Base-by-base conservation (phyloP, 2,329 filamentous ascomycete species). In the Bipolaris zeicola region DNA sequence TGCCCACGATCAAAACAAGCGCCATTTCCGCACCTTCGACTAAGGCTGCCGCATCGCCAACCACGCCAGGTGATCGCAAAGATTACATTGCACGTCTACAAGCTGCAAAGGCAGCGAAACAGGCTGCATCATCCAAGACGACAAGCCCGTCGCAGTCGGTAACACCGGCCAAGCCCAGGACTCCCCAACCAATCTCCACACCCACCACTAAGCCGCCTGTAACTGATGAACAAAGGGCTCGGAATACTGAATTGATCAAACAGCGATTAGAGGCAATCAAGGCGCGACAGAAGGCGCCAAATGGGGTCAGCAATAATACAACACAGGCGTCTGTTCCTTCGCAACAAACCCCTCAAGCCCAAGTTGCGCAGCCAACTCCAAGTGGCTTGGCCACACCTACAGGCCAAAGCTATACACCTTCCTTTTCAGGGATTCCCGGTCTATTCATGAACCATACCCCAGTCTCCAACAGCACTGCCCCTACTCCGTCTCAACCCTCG, bases 41-140 rank as follows among this genome's bases (percentile, higher is more conserved):
- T 14, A 67, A 63, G 61, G 36, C 61, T 22, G 53, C 43, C 24
- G 58, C 54, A 20, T 66, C 65, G 31, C 54, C 62, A 42, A 52
- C 55, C 11, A 63, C 65, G 7, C 68, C 83, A 6, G 81, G 89
- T 61, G 87, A 90, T 67, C 83, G 90, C 20, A 91, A 90, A 64
- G 89, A 92, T 62, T 86, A 90, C 39, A 91, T 94, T 57, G 89
- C 90, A 3, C 86, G 88, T 46, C 82, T 92, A 52, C 81, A 92
- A 52, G 90, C 90, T n/a, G 87, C 85, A 1, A 92, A 90, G 72
- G 84, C 85, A 33, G 89, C 88, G 50, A 66, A 71, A 55, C 55
- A 61, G 39, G 60, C 59, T 22, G 62, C 55, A 10, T 56, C 58
- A 26, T 55, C 62, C 20, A 72, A 71, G 31, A 44, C 56, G 13